These are phyloP conservation scores for Neurospora sp. DNA, from an alignment of 495 filamentous ascomycete species.

Conservation along the genomic window DNA sequence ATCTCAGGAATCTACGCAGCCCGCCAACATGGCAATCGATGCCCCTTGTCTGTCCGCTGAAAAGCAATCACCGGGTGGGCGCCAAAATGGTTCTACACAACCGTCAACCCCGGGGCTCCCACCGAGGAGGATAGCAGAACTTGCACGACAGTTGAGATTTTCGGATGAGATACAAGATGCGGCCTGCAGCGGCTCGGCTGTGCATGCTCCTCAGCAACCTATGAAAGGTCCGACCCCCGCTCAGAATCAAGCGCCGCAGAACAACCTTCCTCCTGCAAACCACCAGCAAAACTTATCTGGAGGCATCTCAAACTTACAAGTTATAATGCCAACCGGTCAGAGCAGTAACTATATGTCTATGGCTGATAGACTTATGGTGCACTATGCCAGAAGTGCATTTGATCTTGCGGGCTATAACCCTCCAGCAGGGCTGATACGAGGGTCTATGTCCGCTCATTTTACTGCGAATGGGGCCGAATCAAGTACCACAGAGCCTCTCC, in stretches of 20 bases:
- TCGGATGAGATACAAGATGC: neutral
- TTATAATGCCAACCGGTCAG: neutral
- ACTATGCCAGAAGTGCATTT: neutral
- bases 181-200: neutral
- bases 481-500: neutral
- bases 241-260: neutral
- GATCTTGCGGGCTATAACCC: neutral
- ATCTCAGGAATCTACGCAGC: neutral
- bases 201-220: neutral
- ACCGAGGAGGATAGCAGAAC: neutral
- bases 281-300: neutral
- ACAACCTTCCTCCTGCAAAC: neutral
- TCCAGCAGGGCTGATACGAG: neutral
- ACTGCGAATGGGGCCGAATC: neutral
- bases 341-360: neutral
- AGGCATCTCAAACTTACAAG: neutral
- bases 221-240: neutral
- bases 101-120: neutral
- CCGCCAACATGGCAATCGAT: neutral
- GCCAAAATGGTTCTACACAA: neutral
- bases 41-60: slow-evolving; percentile 1
- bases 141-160: neutral
- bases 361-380: neutral
- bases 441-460: neutral
- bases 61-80: neutral